Evolutionary conservation across 192 early-diverging fungal genomes (phyloP).

Genomic region (Pilaira anomala): DNA sequence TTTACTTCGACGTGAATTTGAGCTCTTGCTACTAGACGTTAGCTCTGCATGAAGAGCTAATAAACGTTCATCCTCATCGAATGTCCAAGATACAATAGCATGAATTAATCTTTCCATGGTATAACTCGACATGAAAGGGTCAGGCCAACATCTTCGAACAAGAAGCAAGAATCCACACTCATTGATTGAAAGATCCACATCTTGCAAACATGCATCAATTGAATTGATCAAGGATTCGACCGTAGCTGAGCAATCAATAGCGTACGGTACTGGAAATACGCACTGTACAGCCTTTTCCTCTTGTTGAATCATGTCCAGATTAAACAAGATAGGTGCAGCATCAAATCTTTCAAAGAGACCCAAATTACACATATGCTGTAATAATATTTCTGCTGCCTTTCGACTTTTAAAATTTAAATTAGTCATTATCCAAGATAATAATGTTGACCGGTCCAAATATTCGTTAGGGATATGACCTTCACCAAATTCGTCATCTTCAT

Average conservation of each 20-base stretch:
- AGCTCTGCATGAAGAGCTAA: conserved; percentile 45
- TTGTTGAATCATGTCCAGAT: background rate
- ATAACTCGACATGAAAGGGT: conserved; percentile 54
- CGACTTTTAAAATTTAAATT: conserved; percentile 39
- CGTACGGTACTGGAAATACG: conserved; percentile 49
- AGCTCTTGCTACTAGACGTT: conserved; percentile 33
- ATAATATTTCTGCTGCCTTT: conserved; percentile 31
- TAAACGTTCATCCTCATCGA: conserved; percentile 52
- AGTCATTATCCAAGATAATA: conserved; percentile 36
- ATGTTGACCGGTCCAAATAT: conserved; percentile 20
- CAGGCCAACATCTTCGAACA: conserved; percentile 53
- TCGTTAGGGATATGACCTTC: conserved; percentile 23
- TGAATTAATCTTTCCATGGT: conserved; percentile 45
- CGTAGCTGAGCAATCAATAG: conserved; percentile 47
- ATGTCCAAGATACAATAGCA: conserved; percentile 47
- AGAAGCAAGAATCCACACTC: conserved; percentile 54
- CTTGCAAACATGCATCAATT: conserved; percentile 46
- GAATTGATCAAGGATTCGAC: conserved; percentile 53
- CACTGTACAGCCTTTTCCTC: conserved; percentile 30
- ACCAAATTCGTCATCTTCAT: background rate
- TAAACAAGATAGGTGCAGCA: conserved; percentile 40
- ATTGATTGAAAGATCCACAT: conserved; percentile 50
- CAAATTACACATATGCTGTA: conserved; percentile 55
- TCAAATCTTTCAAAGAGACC: conserved; percentile 54
- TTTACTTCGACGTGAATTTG: conserved; percentile 35